Evolutionary conservation across 805 yeast species (phyloP).

Genomic region (Starmerella potacharoeniae): DNA sequence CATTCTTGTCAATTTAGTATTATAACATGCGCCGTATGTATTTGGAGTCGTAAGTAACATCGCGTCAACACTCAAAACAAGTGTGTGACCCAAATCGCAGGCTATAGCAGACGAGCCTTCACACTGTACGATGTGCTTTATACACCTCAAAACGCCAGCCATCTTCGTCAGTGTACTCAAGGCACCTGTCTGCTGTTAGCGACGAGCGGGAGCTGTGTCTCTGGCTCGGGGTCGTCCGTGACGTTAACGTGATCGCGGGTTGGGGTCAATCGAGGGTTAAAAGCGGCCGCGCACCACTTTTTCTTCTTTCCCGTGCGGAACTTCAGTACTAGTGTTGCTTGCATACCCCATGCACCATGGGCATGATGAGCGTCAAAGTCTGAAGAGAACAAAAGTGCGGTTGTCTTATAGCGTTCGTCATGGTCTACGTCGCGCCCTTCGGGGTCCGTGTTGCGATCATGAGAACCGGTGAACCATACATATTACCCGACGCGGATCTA

Average conservation of each 20-base stretch:
- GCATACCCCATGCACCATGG: constrained; percentile 18
- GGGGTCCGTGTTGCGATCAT: constrained; percentile 16
- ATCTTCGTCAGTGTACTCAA: no score
- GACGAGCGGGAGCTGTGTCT: not conserved
- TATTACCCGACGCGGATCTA: not conserved
- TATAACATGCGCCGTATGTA: no score
- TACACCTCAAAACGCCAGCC: no score
- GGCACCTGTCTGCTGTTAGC: no score
- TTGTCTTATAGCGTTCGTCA: constrained; percentile 27
- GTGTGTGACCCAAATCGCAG: no score
- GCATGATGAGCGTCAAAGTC: constrained; percentile 25
- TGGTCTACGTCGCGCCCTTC: constrained; percentile 16
- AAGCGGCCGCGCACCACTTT: not conserved
- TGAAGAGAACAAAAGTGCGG: constrained; percentile 19
- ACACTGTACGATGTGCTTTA: no score
- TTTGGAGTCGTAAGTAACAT: no score
- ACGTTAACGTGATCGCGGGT: not conserved
- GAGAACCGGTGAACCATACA: constrained; percentile 27
- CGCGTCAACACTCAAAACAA: no score
- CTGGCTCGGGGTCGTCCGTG: not conserved
- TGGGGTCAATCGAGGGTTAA: not conserved
- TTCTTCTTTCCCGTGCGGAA: constrained; percentile 22
- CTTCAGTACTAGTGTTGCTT: constrained; percentile 27
- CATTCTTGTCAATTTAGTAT: no score
- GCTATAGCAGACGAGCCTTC: no score